These are phyloP conservation scores for Apium graveolens DNA, from an alignment of 129 eudicot species.

Conservation along the genomic window DNA sequence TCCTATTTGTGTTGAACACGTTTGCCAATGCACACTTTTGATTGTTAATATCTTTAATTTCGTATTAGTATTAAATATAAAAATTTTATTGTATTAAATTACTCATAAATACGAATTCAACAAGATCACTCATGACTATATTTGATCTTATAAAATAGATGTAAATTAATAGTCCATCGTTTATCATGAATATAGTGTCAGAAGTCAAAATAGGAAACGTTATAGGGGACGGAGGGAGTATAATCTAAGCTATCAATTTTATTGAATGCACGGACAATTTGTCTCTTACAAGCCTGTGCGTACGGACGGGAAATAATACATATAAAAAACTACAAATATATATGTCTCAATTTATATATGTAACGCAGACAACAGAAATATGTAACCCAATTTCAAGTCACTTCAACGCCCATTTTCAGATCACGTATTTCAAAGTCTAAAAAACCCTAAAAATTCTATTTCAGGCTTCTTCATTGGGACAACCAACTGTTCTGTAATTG, in stretches of 20 bases:
- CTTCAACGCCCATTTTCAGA: constrained; percentile 1
- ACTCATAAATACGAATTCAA: too few species aligned
- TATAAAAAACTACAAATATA: background rate
- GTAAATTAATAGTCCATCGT: too few species aligned
- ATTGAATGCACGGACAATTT: background rate
- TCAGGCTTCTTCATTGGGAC: constrained; percentile 4
- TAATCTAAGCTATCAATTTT: background rate
- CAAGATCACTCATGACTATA: too few species aligned
- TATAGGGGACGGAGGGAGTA: too few species aligned
- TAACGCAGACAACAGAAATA: background rate
- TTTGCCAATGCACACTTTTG: too few species aligned
- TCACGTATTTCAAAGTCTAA: background rate
- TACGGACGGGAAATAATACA: background rate
- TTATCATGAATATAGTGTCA: too few species aligned
- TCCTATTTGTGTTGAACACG: too few species aligned
- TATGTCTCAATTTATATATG: background rate
- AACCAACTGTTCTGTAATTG: background rate
- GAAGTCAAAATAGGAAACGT: too few species aligned
- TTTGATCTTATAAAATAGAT: too few species aligned
- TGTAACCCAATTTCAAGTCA: background rate
- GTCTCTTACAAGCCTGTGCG: background rate
- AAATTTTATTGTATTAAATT: too few species aligned
- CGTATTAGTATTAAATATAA: too few species aligned
- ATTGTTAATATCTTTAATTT: too few species aligned
- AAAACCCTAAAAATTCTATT: constrained; percentile 10